A percentile compares a stretch with the other conserved stretches of the same genome.
These are phyloP conservation scores for Cryptosporidium ubiquitum DNA, from an alignment of 169 alveolate species.

Conservation along the genomic window DNA sequence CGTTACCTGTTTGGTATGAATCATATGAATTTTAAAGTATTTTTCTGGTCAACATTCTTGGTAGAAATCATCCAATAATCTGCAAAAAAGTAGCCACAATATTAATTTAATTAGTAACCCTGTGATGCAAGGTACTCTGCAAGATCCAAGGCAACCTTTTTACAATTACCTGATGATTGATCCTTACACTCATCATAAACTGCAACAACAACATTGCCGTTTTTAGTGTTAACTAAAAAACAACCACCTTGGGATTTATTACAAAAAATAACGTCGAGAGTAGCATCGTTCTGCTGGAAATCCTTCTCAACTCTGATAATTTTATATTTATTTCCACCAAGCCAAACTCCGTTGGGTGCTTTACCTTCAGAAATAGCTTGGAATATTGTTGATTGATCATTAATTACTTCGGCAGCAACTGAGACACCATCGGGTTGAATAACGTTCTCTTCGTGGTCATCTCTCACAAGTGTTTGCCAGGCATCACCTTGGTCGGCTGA, in stretches of 20 bases:
- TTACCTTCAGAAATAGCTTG: conserved; percentile 78
- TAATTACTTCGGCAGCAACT: conserved; percentile 69
- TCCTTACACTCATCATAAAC: conserved; percentile 79
- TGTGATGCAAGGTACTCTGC: conserved; percentile 77
- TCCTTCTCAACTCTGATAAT: conserved; percentile 71
- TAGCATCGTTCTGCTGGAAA: conserved; percentile 48
- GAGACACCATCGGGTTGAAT: conserved; percentile 75
- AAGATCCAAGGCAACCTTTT: conserved; percentile 76
- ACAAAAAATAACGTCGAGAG: conserved; percentile 38
- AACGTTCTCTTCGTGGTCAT: conserved; percentile 77
- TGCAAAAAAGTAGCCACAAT: background rate
- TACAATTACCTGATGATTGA: conserved; percentile 76
- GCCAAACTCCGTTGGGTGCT: conserved; percentile 80
- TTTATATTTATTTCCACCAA: conserved; percentile 78
- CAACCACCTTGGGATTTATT: conserved; percentile 78
- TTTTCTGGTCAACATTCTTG: background rate
- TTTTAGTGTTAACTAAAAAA: conserved; percentile 73
- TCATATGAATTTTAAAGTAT: background rate
- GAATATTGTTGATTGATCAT: conserved; percentile 75
- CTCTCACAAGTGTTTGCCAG: conserved; percentile 74
- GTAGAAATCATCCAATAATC: background rate
- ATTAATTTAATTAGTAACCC: conserved; percentile 69
- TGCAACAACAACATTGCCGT: conserved; percentile 77
- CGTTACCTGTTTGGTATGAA: background rate
- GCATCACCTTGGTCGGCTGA: conserved; percentile 76